A percentile compares a stretch with the other conserved stretches of the same genome.
These are phyloP conservation scores for Clarireedia sp. DNA, from an alignment of 2,329 filamentous ascomycete species.

Conservation along the genomic window DNA sequence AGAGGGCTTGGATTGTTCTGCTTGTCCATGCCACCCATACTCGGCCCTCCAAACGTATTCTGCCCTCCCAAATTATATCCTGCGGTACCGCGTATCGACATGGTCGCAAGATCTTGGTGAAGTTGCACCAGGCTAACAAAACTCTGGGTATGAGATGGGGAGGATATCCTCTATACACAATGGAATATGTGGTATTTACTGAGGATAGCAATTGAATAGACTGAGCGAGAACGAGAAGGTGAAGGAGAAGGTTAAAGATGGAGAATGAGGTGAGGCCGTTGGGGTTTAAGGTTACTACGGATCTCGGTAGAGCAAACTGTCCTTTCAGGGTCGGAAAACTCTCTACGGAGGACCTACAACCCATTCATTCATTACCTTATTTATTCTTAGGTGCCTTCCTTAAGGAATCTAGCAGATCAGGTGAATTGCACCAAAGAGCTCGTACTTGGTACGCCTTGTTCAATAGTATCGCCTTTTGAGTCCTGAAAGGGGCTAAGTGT, in stretches of 20 bases:
- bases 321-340: slow-evolving; percentile 1
- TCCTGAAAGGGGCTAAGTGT: too few species aligned
- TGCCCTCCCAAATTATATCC: slow-evolving; percentile 34
- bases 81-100: slow-evolving; percentile 50
- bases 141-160: too few species aligned
- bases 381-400: too few species aligned
- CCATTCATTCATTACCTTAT: too few species aligned
- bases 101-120: slow-evolving; percentile 31
- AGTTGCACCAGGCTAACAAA: slow-evolving; percentile 16
- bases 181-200: background rate
- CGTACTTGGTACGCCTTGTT: too few species aligned
- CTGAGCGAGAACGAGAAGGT: background rate
- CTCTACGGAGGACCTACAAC: background rate
- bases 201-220: background rate
- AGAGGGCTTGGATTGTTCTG: slow-evolving; percentile 40
- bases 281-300: slow-evolving; percentile 2
- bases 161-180: background rate
- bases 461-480: too few species aligned
- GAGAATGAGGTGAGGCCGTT: background rate
- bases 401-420: too few species aligned
- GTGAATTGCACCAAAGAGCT: too few species aligned
- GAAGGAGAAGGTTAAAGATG: slow-evolving; percentile 5
- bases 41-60: slow-evolving; percentile 30
- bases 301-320: slow-evolving; percentile 8
- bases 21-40: slow-evolving; percentile 24